These are phyloP conservation scores for Solanum chacoense DNA, from an alignment of 305 asterid species.

Conservation along the genomic window DNA sequence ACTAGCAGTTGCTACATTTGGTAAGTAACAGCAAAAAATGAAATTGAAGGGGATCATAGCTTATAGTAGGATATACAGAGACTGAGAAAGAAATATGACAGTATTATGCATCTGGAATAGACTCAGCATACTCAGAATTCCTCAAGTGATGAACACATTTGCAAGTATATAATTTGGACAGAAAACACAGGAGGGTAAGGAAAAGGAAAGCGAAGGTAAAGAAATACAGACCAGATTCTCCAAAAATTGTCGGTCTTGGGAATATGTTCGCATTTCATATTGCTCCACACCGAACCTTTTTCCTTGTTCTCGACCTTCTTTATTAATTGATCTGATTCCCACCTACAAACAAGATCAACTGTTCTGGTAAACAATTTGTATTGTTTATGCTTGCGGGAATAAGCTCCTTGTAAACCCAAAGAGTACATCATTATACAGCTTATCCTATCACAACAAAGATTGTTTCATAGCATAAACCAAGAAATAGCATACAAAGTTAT, in stretches of 20 bases:
- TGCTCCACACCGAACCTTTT: constrained; percentile 96
- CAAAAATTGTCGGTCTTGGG: constrained; percentile 54
- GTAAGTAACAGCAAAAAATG: not conserved
- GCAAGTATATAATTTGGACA: not conserved
- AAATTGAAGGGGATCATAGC: not conserved
- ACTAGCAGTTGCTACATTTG: not conserved
- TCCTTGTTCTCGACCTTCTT: constrained; percentile 97
- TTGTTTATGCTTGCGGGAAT: not conserved
- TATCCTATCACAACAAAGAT: no score
- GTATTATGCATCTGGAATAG: not conserved
- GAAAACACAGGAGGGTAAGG: not conserved
- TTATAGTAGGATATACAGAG: not conserved
- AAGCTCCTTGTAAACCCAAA: no score
- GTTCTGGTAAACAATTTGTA: not conserved
- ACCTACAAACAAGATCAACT: constrained; percentile 40
- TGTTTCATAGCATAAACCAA: not conserved
- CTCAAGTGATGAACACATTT: not conserved
- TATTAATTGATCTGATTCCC: constrained; percentile 84
- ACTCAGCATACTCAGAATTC: not conserved
- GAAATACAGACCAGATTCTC: constrained; percentile 67
- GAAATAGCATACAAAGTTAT: not conserved
- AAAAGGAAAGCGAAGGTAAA: constrained; percentile 6
- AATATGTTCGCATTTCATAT: constrained; percentile 91
- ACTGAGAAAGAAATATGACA: not conserved
- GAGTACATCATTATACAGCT: no score